Evolutionary conservation across 768 basidiomycete species (phyloP).

Genomic region (Leccinum broughii): DNA sequence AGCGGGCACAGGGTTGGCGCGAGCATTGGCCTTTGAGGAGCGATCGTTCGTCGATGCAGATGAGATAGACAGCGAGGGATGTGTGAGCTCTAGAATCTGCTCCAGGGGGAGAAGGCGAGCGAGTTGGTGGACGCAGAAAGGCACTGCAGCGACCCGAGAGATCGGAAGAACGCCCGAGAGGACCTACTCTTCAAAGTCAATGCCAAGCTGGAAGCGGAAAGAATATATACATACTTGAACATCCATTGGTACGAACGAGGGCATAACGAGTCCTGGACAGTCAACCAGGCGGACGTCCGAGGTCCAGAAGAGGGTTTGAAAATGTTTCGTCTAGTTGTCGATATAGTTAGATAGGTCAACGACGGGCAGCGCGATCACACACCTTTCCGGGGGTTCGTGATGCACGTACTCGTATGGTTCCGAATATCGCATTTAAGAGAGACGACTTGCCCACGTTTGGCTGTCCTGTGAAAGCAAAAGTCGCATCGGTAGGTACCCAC

Average conservation of each 20-base stretch:
- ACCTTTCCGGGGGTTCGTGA: slow-evolving; percentile 89
- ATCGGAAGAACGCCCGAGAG: slow-evolving; percentile 69
- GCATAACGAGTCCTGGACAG: slow-evolving; percentile 94
- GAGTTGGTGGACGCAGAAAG: slow-evolving; percentile 77
- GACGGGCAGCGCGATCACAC: background rate
- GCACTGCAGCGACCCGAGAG: slow-evolving; percentile 79
- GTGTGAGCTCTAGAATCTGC: slow-evolving; percentile 56
- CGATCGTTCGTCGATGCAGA: background rate
- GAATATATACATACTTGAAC: slow-evolving; percentile 54
- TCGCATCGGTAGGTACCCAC: background rate
- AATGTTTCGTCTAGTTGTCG: slow-evolving; percentile 78
- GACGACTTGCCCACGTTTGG: slow-evolving; percentile 97
- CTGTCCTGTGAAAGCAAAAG: slow-evolving; percentile 53
- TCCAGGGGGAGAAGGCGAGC: slow-evolving; percentile 77
- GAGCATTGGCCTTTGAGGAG: slow-evolving; percentile 2
- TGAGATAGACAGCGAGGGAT: slow-evolving; percentile 41
- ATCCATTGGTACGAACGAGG: slow-evolving; percentile 79
- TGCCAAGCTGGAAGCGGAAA: background rate
- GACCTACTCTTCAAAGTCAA: slow-evolving; percentile 24
- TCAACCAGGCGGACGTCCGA: slow-evolving; percentile 86
- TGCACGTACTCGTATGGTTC: slow-evolving; percentile 73
- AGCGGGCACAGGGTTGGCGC: background rate
- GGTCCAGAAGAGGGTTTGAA: slow-evolving; percentile 92
- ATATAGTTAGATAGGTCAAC: too few species aligned
- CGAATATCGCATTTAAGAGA: slow-evolving; percentile 91